Conservation (phyloP, 176 grass and related monocot species). For the Triticum timopheevii region DNA sequence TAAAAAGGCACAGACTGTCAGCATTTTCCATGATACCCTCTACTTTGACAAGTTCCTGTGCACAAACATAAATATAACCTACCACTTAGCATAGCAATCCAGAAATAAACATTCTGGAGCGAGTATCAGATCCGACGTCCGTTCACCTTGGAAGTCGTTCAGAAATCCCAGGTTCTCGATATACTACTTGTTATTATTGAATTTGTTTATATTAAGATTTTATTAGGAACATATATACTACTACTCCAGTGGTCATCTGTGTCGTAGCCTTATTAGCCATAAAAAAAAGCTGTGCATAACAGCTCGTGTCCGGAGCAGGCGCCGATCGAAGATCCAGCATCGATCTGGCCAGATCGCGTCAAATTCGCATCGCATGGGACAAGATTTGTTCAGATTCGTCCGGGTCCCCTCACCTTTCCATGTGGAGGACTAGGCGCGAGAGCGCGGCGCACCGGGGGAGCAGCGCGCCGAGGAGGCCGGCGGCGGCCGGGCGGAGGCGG, state of each 20-base stretch:
- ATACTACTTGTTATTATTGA: neutral
- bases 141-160: neutral
- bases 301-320: neutral
- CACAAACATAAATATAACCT: neutral
- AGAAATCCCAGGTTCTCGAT: neutral
- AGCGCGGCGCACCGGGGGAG: slow-evolving; percentile 64
- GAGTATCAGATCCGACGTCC: neutral
- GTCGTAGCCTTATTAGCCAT: neutral
- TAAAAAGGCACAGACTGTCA: neutral
- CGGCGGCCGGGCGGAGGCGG: slow-evolving; percentile 47
- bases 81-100: neutral
- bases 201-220: neutral
- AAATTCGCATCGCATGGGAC: neutral
- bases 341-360: slow-evolving; percentile 28
- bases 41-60: neutral
- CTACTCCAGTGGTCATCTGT: neutral
- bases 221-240: neutral
- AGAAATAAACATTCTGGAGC: neutral
- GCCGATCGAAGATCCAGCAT: neutral
- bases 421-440: slow-evolving; percentile 51
- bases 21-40: neutral
- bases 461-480: slow-evolving; percentile 51
- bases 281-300: neutral
- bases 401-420: slow-evolving; percentile 73
- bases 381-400: slow-evolving; percentile 15